Conservation (phyloP, 495 filamentous ascomycete species). For the Lasiosphaeria hispida region DNA sequence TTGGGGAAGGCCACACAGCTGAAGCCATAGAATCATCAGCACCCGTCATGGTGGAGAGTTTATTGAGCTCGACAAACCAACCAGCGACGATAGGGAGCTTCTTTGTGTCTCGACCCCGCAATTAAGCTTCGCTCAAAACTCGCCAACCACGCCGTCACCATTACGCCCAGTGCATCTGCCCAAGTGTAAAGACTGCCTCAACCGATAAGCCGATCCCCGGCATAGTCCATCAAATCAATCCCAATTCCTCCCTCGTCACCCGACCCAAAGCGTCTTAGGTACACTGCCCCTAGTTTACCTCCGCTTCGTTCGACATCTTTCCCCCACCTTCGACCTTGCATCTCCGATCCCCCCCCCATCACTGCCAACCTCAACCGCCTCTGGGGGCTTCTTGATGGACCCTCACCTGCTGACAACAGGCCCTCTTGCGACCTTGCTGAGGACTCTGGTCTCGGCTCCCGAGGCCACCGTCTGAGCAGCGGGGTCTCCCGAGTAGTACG, state of each 20-base stretch:
- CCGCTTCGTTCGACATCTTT: not conserved
- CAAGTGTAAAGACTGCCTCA: constrained; percentile 1
- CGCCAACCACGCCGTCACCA: constrained; percentile 24
- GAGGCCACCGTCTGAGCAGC: constrained; percentile 47
- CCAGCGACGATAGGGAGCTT: constrained; percentile 25
- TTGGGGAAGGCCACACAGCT: not conserved
- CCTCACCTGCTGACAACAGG: constrained; percentile 51
- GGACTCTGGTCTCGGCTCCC: constrained; percentile 47
- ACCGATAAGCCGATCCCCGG: constrained; percentile 21
- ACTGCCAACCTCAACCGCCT: not conserved
- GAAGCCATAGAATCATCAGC: constrained; percentile 6
- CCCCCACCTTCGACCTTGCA: not conserved
- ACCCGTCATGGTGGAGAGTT: constrained; percentile 24
- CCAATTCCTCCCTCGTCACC: not conserved
- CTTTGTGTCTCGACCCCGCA: constrained; percentile 37
- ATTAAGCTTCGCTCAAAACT: constrained; percentile 25
- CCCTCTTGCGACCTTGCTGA: constrained; percentile 59
- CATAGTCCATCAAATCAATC: constrained; percentile 5
- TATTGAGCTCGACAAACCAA: constrained; percentile 18
- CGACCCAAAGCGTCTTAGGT: not conserved
- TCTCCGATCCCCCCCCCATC: not conserved
- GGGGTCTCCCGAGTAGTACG: constrained; percentile 29
- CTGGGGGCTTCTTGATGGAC: constrained; percentile 56
- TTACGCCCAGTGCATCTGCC: constrained; percentile 14
- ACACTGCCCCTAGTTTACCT: not conserved